A percentile compares a stretch with the other conserved stretches of the same genome.
These are phyloP conservation scores for Geotrichum carabidarum DNA, from an alignment of 1,139 yeast genomes.

Conservation along the genomic window DNA sequence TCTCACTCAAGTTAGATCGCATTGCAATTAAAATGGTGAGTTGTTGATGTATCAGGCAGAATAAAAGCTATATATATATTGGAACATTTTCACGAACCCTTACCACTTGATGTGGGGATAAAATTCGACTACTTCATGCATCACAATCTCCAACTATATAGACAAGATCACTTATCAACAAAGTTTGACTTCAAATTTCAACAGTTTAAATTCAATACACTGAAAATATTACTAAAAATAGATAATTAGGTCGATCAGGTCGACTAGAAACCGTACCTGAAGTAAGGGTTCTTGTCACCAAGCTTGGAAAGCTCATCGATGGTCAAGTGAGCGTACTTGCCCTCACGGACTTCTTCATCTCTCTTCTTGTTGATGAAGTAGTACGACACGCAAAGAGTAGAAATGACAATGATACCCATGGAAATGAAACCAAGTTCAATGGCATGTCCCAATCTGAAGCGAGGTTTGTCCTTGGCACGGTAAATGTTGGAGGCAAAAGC, in stretches of 20 bases:
- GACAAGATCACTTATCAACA: no score
- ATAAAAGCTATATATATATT: no score
- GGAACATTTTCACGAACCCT: no score
- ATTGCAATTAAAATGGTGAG: no score
- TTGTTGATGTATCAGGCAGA: no score
- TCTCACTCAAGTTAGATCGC: no score
- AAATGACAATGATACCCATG: constrained; percentile 19
- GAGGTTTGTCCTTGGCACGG: constrained; percentile 35
- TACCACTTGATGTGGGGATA: no score
- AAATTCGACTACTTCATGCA: no score
- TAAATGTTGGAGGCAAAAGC: constrained; percentile 40
- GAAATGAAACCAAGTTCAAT: constrained; percentile 26
- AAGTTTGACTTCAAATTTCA: no score
- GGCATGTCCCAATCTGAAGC: constrained; percentile 35
- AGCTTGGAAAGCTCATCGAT: constrained; percentile 32
- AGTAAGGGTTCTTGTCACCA: constrained; percentile 34
- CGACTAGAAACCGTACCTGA: constrained; percentile 10
- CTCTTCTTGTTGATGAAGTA: constrained; percentile 28
- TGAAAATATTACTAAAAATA: neutral
- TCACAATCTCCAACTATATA: no score
- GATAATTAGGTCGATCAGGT: neutral
- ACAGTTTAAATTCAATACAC: no score
- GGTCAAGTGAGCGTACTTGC: constrained; percentile 31
- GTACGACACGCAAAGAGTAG: constrained; percentile 25
- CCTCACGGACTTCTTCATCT: constrained; percentile 25